Evolutionary conservation across 2,329 filamentous ascomycete genomes (phyloP), one percentile per base, ranked within the genome.

Genomic region (Trichoderma endophyticum): DNA sequence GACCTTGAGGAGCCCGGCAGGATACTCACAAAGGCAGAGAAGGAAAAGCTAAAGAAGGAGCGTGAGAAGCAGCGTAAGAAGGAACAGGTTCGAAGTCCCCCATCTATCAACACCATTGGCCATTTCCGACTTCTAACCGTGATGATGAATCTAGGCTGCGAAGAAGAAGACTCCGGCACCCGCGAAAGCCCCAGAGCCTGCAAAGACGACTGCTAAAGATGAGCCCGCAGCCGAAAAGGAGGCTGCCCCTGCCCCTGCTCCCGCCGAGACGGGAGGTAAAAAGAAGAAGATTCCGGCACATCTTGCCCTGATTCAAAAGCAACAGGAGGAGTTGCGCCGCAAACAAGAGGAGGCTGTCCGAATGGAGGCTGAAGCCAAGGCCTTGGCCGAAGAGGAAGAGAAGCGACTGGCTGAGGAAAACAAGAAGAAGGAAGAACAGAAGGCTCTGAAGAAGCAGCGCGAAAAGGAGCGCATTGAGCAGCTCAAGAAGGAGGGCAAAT

Each of bases 21-120:
- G 70, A 87, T 98, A 63, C 90, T 98, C 84, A 97, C 94, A 51
- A 99, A 98, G 89, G 96, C 97, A 72, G 95, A 99, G 85, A 99
- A 99, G 86, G 96, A 99, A 82, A 97, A 94, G 83, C 87, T 95
- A 79, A 98, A 95, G 88, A 99, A 98, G 85, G 96, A 99, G 85
- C 91, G 94, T 73, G 96, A 99, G 86, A 99, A 99, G 90, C 93
- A 96, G 84, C 89, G 95, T 76, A 99, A 99, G 86, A 99, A 95
- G 90, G 96, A 99, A 83, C 92, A 98, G 89, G 94, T 96, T 77
- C 30, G 78, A 70, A 3, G 9, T 30, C 26, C 26, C 30, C 48
- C 59, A 21, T 32, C 56, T n/a, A 57, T 24, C 26, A 54, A 14
- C 28, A 12, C 21, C 34, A 72, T 51, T 21, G 62, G 56, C 56